Percentiles rank a stretch among this genome's conserved stretches.
phyloP scores from a whole-genome alignment of 306 rosid species.

The Vigna unguiculata region DNA sequence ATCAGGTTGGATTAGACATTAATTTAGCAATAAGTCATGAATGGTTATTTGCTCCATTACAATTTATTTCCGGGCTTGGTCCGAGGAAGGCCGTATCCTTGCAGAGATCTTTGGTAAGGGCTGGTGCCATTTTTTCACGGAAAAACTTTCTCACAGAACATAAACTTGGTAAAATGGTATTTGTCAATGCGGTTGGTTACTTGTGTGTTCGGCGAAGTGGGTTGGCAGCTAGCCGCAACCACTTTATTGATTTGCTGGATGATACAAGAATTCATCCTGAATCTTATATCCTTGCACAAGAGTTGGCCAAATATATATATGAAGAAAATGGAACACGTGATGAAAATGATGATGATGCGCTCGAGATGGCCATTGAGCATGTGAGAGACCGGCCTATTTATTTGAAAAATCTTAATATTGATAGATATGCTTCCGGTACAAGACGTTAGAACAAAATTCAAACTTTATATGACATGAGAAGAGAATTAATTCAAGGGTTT shows the following conservation, averaged over 20 bases:
- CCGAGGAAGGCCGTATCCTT: constrained; percentile 96
- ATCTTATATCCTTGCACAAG: constrained; percentile 87
- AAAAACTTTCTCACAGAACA: constrained; percentile 85
- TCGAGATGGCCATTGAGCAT: constrained; percentile 98
- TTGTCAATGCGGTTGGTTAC: constrained; percentile 93
- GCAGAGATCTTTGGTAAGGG: constrained; percentile 88
- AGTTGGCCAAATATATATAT: constrained; percentile 93
- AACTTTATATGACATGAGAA: constrained; percentile 81
- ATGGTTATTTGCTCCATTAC: constrained; percentile 93
- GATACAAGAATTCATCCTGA: constrained; percentile 99
- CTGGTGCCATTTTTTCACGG: constrained; percentile 87
- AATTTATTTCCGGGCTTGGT: constrained; percentile 96
- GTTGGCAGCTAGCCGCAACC: constrained; percentile 88
- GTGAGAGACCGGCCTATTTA: constrained; percentile 89
- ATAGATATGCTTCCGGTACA: constrained; percentile 72
- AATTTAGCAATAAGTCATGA: constrained; percentile 91
- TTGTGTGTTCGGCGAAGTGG: constrained; percentile 96
- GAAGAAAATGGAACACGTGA: constrained; percentile 76
- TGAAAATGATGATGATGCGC: constrained; percentile 85
- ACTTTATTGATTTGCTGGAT: constrained; percentile 91
- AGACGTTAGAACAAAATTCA: constrained; percentile 67
- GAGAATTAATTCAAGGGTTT: constrained; percentile 93
- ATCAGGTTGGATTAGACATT: constrained; percentile 92
- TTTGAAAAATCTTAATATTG: constrained; percentile 78
- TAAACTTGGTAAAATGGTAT: constrained; percentile 88